Base-by-base conservation (phyloP, 2,329 filamentous ascomycete species). In the Arachnomyces sp. region DNA sequence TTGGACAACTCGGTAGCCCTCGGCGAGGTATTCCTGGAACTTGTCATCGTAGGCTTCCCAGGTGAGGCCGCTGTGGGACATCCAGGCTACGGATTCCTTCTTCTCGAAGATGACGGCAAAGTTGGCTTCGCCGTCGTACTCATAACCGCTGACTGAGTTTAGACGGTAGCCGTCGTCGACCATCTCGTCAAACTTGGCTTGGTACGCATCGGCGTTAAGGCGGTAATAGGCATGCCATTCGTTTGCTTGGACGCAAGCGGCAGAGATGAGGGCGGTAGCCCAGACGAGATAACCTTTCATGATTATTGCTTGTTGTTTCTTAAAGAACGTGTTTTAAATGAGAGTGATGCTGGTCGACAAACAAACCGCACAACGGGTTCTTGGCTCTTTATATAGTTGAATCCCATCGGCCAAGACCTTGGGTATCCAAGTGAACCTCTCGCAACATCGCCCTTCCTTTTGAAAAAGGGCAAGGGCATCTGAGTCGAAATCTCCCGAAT, bases 1-100 rank as follows among this genome's bases (percentile, higher is more conserved):
- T n/a, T 39, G 18, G 4, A 43, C 30, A 12, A 40, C 34, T 28
- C 42, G 43, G 29, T 45, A 47, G 8, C 43, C 45, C 12, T 45
- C 16, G 9, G 12, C 33, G 12, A 36, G 39, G 31, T 33, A 39
- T 18, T 39, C 28, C 18, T 38, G 13, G 38, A 42, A 42, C 12
- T 33, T 35, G 25, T 38, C 21, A 13, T 37, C 29, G 34, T 41
- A 48, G 25, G 42, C 28, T 9, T 33, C 32, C 7, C 15, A 9
- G 3, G 12, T 39, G 7, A 45, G 29, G 15, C 36, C 38, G 36
- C 33, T 32, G 18, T 34, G 28, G 17, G 43, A 36, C 16, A 21
- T 33, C 43, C 43, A 45, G 8, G 40, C 34, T 2, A 33, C 31
- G 31, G 17, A 31, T 14, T 16, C 4, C 9, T 15, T 17, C 16